These are phyloP conservation scores for Chaetomiaceae sp. DNA, from an alignment of 2,329 filamentous ascomycete genomes.

Conservation along the genomic window DNA sequence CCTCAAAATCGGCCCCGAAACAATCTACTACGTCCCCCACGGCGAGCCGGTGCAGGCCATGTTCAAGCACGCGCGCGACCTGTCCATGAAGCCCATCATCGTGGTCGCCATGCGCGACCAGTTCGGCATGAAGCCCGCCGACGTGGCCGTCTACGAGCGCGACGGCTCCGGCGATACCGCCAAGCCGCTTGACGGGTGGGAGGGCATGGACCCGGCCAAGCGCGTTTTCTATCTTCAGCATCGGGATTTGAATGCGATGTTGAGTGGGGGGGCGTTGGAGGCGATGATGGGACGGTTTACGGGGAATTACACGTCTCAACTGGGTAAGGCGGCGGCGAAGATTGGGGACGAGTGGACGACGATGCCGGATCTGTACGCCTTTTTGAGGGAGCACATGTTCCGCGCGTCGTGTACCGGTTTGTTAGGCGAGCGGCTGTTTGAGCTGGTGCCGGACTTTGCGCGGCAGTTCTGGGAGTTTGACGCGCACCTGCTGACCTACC, in stretches of 20 bases:
- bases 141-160: constrained; percentile 12
- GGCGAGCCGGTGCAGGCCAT: constrained; percentile 16
- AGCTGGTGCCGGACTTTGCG: constrained; percentile 25
- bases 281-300: constrained; percentile 15
- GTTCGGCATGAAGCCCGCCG: constrained; percentile 11
- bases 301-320: constrained; percentile 7
- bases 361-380: constrained; percentile 26
- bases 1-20: constrained; percentile 12
- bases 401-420: constrained; percentile 26
- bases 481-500: constrained; percentile 18
- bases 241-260: constrained; percentile 11
- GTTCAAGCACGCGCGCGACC: constrained; percentile 14
- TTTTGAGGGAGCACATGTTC: constrained; percentile 27
- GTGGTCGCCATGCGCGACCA: constrained; percentile 16
- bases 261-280: constrained; percentile 10
- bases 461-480: constrained; percentile 32
- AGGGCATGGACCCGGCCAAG: constrained; percentile 11
- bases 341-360: constrained; percentile 15
- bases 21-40: constrained; percentile 16
- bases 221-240: constrained; percentile 17
- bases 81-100: constrained; percentile 18
- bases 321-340: neutral
- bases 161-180: constrained; percentile 20
- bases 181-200: constrained; percentile 18
- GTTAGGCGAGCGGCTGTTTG: constrained; percentile 28